Evolutionary conservation across 2,329 filamentous ascomycete genomes (phyloP), one percentile per base, ranked within the genome.

Genomic region (Hortaea werneckii): DNA sequence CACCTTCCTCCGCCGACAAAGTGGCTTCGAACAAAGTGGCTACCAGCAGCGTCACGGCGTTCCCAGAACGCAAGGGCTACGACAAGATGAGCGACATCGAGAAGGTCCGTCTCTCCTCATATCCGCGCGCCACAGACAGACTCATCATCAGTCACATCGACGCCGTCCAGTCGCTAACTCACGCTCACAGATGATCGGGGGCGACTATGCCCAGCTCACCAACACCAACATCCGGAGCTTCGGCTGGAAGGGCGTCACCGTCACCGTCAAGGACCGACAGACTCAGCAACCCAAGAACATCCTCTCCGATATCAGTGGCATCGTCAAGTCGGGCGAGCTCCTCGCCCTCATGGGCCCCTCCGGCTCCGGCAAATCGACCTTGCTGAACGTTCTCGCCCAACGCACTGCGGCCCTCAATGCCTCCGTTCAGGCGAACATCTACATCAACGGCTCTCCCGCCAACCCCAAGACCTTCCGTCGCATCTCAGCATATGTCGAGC

Each of bases 261-360:
- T 89, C 40, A 80, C 75, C 0, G 83, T 90, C 52, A 85, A 85
- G 56, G 83, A 89, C 62, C 72, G 78, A 5, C 71, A 78, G 50
- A 81, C 80, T 1, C 82, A 83, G 55, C 59, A 77, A 50, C 71
- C 77, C 1, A 78, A 80, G 53, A 69, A 74, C 12, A 79, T 89
- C 47, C 71, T 89, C 4, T 72, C 76, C 29, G 69, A 77, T 53
- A 75, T 82, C 41, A 73, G 75, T 56, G 85, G 85, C 8, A 65
- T 78, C 42, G 77, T 85, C 39, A 68, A 79, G 61, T 79, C 82
- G 29, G 85, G 84, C 40, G 80, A 88, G 61, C 70, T 89, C 37
- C 75, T 87, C 49, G 87, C 87, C 35, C 66, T 94, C 40, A 90
- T 94, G 85, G 87, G 87, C 26, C 86, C 86, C 6, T 71, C 67